Evolutionary conservation across 164 flowering plant species (phyloP).

Genomic region (Umbilicus rupestris): DNA sequence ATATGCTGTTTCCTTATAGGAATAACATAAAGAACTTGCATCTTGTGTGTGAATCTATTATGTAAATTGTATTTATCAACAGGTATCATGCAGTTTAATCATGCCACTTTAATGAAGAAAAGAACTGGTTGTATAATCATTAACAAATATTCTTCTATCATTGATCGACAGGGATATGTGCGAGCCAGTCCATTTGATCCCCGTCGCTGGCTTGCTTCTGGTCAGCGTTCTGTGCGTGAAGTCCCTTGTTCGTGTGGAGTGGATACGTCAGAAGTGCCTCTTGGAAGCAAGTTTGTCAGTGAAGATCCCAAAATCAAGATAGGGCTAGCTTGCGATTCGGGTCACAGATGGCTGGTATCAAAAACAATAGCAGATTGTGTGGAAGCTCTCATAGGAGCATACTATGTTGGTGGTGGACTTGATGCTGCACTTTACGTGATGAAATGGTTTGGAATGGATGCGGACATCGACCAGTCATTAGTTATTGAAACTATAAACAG

Average conservation of each 20-base stretch:
- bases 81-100: background rate
- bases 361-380: slow-evolving; percentile 86
- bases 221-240: slow-evolving; percentile 50
- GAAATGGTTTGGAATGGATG: slow-evolving; percentile 75
- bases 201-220: slow-evolving; percentile 92
- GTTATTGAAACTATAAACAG: slow-evolving; percentile 36
- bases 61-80: background rate
- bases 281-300: slow-evolving; percentile 32
- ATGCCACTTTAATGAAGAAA: background rate
- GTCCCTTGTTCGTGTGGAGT: slow-evolving; percentile 64
- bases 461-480: slow-evolving; percentile 36
- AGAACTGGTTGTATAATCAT: background rate
- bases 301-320: slow-evolving; percentile 38
- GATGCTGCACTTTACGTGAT: slow-evolving; percentile 48
- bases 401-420: slow-evolving; percentile 72
- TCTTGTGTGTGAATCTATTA: background rate
- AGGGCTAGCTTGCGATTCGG: slow-evolving; percentile 69
- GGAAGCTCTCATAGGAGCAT: slow-evolving; percentile 90
- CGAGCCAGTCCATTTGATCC: slow-evolving; percentile 83
- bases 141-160: background rate
- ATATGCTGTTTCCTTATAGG: background rate
- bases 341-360: slow-evolving; percentile 89
- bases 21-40: background rate
- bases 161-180: slow-evolving; percentile 49
- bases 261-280: slow-evolving; percentile 65